Conservation (phyloP, 768 basidiomycete species). For the Kondoa subrosea region DNA sequence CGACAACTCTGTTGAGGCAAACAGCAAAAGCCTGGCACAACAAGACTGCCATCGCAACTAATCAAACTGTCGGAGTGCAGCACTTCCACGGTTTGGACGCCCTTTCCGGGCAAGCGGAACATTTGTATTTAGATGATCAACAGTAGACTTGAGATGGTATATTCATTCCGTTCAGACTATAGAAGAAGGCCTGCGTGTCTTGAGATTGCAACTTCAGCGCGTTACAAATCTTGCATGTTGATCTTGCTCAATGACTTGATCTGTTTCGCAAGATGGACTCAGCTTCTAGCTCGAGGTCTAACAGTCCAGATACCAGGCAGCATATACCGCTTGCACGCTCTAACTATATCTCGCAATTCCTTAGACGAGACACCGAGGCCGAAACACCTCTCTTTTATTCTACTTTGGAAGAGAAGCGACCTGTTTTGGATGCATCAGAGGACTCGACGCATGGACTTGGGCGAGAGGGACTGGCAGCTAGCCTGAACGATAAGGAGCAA, state of each 20-base stretch:
- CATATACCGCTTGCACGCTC: neutral
- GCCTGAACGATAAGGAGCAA: neutral
- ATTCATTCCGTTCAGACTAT: neutral
- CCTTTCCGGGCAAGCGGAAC: neutral
- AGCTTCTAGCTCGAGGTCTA: neutral
- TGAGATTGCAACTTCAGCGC: neutral
- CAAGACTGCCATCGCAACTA: constrained; percentile 8
- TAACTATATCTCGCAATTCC: neutral
- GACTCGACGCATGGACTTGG: neutral
- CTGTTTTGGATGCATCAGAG: neutral
- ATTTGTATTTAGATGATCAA: neutral
- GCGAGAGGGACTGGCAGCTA: neutral
- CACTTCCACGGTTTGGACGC: constrained; percentile 23
- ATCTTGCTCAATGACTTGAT: neutral
- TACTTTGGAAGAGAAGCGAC: neutral
- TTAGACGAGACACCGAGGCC: neutral
- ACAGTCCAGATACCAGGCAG: neutral
- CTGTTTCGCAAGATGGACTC: neutral
- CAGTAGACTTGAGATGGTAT: neutral
- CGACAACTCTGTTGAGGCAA: constrained; percentile 10
- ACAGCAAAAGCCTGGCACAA: constrained; percentile 13
- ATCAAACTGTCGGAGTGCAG: constrained; percentile 7
- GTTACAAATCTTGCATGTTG: too few species aligned
- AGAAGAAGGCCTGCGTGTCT: neutral
- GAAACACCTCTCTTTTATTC: neutral